Base-by-base conservation (phyloP, 1,284 basidiomycete species). In the Leucoagaricus sp. region DNA sequence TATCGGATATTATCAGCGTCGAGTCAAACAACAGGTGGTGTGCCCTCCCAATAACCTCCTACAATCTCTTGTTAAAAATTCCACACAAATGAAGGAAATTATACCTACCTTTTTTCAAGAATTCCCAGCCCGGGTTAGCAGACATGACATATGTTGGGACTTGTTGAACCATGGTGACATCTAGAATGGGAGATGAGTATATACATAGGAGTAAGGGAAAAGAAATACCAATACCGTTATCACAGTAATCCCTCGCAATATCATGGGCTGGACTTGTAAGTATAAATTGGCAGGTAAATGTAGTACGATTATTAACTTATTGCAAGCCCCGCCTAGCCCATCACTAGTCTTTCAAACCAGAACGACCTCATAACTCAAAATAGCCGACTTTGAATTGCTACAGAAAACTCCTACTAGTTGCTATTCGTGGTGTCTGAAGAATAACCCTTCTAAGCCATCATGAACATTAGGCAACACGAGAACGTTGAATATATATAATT, bases 321-420 rank as follows among this genome's bases (percentile, higher is more conserved):
- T 21, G 83, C 84, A 26, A 82, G 86, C 53, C 82, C 82, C 21
- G 84, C 76, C 0, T 86, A 86, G 4, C 87, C 72, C 2, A 87
- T 79, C 9, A 81, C 78, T 1, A 82, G 84, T 58, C 80, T 83
- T 72, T 87, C 86, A n/a, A n/a, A n/a, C n/a, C n/a, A n/a, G n/a
- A n/a, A n/a, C n/a, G n/a, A n/a, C n/a, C n/a, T n/a, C n/a, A n/a
- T n/a, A n/a, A n/a, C n/a, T n/a, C n/a, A n/a, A n/a, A n/a, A n/a
- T n/a, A n/a, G n/a, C n/a, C n/a, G n/a, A n/a, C n/a, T n/a, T n/a
- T n/a, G n/a, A n/a, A n/a, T n/a, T n/a, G n/a, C n/a, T n/a, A n/a
- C n/a, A n/a, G n/a, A n/a, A n/a, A n/a, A n/a, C n/a, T n/a, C n/a
- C n/a, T n/a, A n/a, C n/a, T n/a, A n/a, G n/a, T n/a, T n/a, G n/a